phyloP scores from a whole-genome alignment of 352 stramenopile genomes.

The Pythium chondricola region DNA sequence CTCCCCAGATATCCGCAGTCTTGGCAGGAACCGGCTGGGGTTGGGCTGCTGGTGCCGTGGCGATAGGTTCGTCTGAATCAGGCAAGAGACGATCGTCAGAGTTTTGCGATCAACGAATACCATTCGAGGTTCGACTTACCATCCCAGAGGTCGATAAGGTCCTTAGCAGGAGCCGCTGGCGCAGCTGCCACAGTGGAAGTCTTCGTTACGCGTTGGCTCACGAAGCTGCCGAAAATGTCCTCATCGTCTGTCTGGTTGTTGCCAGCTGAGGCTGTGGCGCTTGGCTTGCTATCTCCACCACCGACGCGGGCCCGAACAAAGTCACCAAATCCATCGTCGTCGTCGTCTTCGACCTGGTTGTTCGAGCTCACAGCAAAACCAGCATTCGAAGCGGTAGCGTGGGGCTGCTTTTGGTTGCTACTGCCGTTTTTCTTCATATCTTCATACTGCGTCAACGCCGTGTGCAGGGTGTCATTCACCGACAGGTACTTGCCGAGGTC shows the following conservation, averaged over 20 bases:
- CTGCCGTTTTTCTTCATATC: slow-evolving; percentile 16
- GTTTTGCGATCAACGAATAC: too few species aligned
- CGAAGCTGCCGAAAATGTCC: slow-evolving; percentile 62
- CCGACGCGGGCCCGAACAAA: slow-evolving; percentile 41
- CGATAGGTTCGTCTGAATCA: too few species aligned
- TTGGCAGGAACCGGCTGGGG: not conserved
- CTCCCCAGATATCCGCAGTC: slow-evolving; percentile 17
- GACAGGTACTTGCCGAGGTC: slow-evolving; percentile 59
- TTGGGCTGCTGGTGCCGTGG: too few species aligned
- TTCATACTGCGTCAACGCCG: slow-evolving; percentile 56
- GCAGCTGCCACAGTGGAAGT: slow-evolving; percentile 18
- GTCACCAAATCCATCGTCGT: slow-evolving; percentile 56
- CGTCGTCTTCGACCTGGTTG: slow-evolving; percentile 28
- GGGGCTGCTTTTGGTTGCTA: slow-evolving; percentile 20
- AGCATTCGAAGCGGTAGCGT: not conserved
- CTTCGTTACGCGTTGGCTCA: slow-evolving; percentile 35
- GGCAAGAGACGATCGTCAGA: too few species aligned
- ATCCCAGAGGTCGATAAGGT: slow-evolving; percentile 67
- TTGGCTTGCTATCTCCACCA: slow-evolving; percentile 20
- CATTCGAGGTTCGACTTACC: too few species aligned
- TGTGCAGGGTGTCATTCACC: slow-evolving; percentile 63
- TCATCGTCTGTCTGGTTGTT: slow-evolving; percentile 39
- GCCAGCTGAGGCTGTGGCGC: not conserved
- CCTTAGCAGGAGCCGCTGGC: slow-evolving; percentile 18
- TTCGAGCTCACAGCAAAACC: not conserved